A percentile compares a stretch with the other conserved stretches of the same genome.
These are phyloP conservation scores for Zasmidium citrigriseum DNA, from an alignment of 2,329 filamentous ascomycete species.

Conservation along the genomic window DNA sequence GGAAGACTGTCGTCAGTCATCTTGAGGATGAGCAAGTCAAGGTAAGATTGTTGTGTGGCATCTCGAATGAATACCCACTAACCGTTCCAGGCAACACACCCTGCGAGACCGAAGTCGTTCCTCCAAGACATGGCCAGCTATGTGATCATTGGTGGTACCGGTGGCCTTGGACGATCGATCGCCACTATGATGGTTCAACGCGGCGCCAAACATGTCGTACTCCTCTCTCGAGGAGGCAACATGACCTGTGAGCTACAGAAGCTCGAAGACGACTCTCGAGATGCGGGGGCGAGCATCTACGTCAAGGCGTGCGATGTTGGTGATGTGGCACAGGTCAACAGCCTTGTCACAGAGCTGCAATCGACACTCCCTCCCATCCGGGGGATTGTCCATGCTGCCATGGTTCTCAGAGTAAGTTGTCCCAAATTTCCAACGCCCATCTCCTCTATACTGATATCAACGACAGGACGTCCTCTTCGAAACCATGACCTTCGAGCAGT, in stretches of 20 bases:
- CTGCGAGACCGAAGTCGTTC: neutral
- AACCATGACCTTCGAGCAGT: slow-evolving; percentile 24
- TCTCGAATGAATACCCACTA: neutral
- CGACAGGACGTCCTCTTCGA: slow-evolving; percentile 16
- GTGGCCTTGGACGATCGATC: slow-evolving; percentile 1
- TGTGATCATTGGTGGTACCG: slow-evolving; percentile 3
- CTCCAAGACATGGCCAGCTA: slow-evolving; percentile 4
- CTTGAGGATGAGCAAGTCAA: neutral
- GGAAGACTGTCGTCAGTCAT: slow-evolving; percentile 3
- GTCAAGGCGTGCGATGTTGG: neutral
- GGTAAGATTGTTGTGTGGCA: neutral
- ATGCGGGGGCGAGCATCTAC: neutral
- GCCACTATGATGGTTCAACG: neutral
- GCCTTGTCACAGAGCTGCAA: neutral
- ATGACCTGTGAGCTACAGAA: neutral
- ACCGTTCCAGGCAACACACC: neutral
- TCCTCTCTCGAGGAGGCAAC: neutral
- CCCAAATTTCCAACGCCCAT: slow-evolving; percentile 40
- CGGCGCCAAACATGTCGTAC: neutral
- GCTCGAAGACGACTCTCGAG: neutral
- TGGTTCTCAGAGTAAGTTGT: slow-evolving; percentile 28
- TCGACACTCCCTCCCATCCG: neutral
- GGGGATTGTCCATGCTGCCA: slow-evolving; percentile 33
- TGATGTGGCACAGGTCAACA: neutral
- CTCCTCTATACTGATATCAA: slow-evolving; percentile 27